Percentiles rank a stretch among this genome's conserved stretches.
These are phyloP conservation scores for Prosopis cineraria DNA, from an alignment of 306 rosid genomes.

Conservation along the genomic window DNA sequence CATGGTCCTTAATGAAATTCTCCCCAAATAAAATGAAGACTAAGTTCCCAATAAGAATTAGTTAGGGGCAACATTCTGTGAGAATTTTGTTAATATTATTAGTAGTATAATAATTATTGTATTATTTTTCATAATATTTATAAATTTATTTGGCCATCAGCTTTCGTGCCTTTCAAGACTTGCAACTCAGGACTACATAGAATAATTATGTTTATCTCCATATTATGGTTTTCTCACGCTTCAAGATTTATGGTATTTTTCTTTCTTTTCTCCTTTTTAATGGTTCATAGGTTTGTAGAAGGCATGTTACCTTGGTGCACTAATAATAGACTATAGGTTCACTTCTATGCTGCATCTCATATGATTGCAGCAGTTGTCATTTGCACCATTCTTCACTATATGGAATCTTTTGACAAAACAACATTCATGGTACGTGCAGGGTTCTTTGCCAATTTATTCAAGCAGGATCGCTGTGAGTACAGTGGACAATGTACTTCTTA, in stretches of 20 bases:
- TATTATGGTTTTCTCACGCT: not conserved
- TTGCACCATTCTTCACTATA: slow-evolving; percentile 24
- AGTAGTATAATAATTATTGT: not conserved
- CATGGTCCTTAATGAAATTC: no score
- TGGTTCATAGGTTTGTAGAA: slow-evolving; percentile 11
- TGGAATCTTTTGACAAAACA: slow-evolving; percentile 20
- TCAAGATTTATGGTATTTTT: slow-evolving; percentile 19
- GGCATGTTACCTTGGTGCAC: slow-evolving; percentile 22
- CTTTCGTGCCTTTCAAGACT: slow-evolving; percentile 2
- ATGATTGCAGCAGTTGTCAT: slow-evolving; percentile 23
- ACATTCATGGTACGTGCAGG: slow-evolving; percentile 64
- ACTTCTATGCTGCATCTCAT: slow-evolving; percentile 24
- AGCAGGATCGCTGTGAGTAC: slow-evolving; percentile 84
- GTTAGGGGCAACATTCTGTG: slow-evolving; percentile 7
- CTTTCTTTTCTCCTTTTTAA: not conserved
- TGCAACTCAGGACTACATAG: slow-evolving; percentile 5
- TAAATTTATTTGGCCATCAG: not conserved
- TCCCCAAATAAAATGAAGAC: not conserved
- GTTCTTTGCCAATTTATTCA: slow-evolving; percentile 94
- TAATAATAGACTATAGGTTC: slow-evolving; percentile 9
- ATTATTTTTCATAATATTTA: no score
- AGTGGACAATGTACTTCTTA: slow-evolving; percentile 91
- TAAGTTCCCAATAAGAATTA: not conserved
- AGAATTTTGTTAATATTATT: not conserved
- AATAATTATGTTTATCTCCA: slow-evolving; percentile 8